Conservation (phyloP, 140 eudicot genomes). For the Ambrosia hybrid region DNA sequence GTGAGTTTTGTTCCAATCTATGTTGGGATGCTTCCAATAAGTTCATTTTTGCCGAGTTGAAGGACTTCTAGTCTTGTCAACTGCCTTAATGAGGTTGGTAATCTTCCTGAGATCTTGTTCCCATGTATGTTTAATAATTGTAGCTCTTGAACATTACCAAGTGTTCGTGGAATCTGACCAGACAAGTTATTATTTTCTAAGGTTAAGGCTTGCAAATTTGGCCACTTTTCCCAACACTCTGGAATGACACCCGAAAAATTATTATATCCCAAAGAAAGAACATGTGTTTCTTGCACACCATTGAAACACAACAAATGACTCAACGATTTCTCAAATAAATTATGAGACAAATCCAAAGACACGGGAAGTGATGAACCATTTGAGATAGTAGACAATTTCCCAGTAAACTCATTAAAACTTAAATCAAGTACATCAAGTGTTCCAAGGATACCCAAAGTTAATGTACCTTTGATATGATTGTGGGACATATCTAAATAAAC, state of each 20-base stretch:
- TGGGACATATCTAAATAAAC: conserved; percentile 25
- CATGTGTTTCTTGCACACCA: neutral
- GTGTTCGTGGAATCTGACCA: conserved; percentile 31
- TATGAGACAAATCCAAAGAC: conserved; percentile 39
- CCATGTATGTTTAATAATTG: neutral
- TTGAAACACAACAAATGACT: conserved; percentile 29
- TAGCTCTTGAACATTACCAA: neutral
- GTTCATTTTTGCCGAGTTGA: conserved; percentile 32
- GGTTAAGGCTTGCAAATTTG: conserved; percentile 16
- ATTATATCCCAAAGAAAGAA: conserved; percentile 40
- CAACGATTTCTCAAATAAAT: conserved; percentile 30
- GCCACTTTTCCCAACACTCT: conserved; percentile 41
- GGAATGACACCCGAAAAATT: conserved; percentile 47
- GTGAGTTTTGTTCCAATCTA: conserved; percentile 35
- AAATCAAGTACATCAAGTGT: conserved; percentile 22
- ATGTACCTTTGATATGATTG: conserved; percentile 29
- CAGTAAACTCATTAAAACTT: conserved; percentile 31
- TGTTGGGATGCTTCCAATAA: conserved; percentile 39
- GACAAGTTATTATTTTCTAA: conserved; percentile 33
- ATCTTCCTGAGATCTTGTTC: conserved; percentile 22
- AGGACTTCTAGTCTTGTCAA: conserved; percentile 16
- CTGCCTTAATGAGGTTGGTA: neutral
- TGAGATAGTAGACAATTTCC: conserved; percentile 37
- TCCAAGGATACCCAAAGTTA: conserved; percentile 10
- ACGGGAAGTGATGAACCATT: neutral